Evolutionary conservation across 2,329 filamentous ascomycete species (phyloP).

Genomic region (Ascochyta rabiei): DNA sequence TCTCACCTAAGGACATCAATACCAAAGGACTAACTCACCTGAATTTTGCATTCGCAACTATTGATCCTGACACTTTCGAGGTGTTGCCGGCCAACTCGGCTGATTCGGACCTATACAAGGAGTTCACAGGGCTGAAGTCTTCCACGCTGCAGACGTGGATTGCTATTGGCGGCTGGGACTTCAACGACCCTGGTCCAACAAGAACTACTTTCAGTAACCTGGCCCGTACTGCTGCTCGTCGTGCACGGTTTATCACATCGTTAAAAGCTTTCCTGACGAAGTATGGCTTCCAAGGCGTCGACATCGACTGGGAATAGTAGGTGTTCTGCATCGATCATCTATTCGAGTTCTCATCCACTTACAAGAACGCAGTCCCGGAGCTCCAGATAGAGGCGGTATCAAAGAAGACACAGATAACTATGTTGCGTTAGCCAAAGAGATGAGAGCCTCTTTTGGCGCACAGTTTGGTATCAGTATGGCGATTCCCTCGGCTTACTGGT

Average conservation of each 20-base stretch:
- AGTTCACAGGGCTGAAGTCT: conserved; percentile 44
- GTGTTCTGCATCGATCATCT: background rate
- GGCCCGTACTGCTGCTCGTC: conserved; percentile 25
- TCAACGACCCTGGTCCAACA: conserved; percentile 46
- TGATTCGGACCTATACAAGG: conserved; percentile 27
- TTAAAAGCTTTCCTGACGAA: conserved; percentile 48
- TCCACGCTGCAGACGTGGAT: conserved; percentile 44
- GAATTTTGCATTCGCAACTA: conserved; percentile 35
- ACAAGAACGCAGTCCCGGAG: conserved; percentile 18
- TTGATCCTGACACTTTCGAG: conserved; percentile 31
- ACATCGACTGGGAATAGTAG: conserved; percentile 54
- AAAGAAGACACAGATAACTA: conserved; percentile 42
- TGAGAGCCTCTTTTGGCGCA: conserved; percentile 20
- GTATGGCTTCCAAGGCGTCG: conserved; percentile 54
- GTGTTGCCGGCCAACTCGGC: conserved; percentile 26
- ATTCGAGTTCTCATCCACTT: background rate
- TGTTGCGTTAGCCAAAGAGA: conserved; percentile 26
- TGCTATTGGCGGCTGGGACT: conserved; percentile 52
- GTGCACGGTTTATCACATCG: conserved; percentile 47
- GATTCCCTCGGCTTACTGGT: conserved; percentile 33
- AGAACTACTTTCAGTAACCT: conserved; percentile 41
- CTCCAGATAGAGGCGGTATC: conserved; percentile 45
- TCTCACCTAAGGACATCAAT: conserved; percentile 43
- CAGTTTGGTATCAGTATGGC: conserved; percentile 35
- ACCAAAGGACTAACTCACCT: conserved; percentile 44